phyloP scores from a whole-genome alignment of 805 yeast genomes.

The Kodamaea kaohsiungensis region DNA sequence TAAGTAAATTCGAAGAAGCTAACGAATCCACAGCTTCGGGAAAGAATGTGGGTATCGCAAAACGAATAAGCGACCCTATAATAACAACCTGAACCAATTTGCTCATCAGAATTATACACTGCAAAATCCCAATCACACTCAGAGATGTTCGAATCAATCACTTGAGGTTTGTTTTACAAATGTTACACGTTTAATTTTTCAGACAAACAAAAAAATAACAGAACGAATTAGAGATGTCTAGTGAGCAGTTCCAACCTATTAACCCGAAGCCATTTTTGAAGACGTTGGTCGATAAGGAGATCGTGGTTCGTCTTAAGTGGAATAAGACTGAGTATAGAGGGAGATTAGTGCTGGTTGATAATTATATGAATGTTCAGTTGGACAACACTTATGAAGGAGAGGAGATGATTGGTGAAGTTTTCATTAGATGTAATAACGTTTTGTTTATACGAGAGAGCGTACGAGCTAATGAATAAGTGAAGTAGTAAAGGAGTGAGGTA shows the following conservation, averaged over 20 bases:
- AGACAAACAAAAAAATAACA: neutral
- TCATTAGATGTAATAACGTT: constrained; percentile 31
- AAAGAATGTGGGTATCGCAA: constrained; percentile 34
- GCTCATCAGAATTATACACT: constrained; percentile 16
- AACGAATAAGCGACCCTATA: constrained; percentile 34
- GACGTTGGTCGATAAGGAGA: constrained; percentile 67
- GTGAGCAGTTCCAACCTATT: constrained; percentile 44
- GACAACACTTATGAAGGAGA: constrained; percentile 53
- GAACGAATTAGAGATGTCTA: neutral
- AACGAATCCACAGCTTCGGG: constrained; percentile 31
- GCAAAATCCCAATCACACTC: neutral
- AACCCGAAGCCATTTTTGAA: constrained; percentile 91
- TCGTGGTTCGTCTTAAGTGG: constrained; percentile 84
- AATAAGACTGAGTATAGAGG: constrained; percentile 89
- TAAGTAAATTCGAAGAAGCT: constrained; percentile 52
- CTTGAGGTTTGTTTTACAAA: neutral
- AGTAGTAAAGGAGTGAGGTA: neutral
- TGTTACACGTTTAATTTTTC: neutral
- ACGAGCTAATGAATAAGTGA: neutral
- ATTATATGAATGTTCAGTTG: constrained; percentile 87
- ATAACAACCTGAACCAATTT: constrained; percentile 23
- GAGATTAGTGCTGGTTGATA: constrained; percentile 73
- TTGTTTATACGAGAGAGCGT: constrained; percentile 22
- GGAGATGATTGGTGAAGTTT: constrained; percentile 27
- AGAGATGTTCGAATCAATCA: neutral